Conservation (phyloP, 2,329 filamentous ascomycete species). For the Sporothrix globosa region DNA sequence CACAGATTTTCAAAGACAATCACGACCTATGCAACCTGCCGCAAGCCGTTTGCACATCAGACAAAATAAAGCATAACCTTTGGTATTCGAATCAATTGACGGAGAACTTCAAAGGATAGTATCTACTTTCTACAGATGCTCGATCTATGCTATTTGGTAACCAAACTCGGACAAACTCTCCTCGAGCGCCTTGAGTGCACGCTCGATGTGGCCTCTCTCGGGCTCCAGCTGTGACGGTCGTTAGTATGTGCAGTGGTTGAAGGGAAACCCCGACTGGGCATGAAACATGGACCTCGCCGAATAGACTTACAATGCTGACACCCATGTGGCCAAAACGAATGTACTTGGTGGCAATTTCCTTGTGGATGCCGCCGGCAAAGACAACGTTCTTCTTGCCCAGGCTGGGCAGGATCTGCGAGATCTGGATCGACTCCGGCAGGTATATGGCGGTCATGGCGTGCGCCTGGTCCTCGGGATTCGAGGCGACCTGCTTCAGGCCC, state of each 20-base stretch:
- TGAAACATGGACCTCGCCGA: not conserved
- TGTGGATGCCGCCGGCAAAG: conserved; percentile 94
- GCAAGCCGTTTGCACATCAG: conserved; percentile 1
- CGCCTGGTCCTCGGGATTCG: conserved; percentile 85
- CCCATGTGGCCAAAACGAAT: conserved; percentile 98
- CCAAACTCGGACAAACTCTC: conserved; percentile 75
- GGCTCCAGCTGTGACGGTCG: conserved; percentile 64
- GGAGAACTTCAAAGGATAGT: not conserved
- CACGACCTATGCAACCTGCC: not conserved
- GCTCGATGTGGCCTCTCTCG: conserved; percentile 77
- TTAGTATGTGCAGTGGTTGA: conserved; percentile 26
- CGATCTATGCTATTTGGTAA: conserved; percentile 53
- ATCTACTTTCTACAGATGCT: conserved; percentile 18
- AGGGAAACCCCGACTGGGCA: not conserved
- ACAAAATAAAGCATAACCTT: not conserved
- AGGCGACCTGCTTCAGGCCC: conserved; percentile 83
- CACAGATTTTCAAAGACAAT: not conserved
- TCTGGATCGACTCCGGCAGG: conserved; percentile 80
- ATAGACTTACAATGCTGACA: conserved; percentile 71
- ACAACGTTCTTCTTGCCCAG: conserved; percentile 85
- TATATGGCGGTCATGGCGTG: conserved; percentile 99
- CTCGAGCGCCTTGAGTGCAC: conserved; percentile 77
- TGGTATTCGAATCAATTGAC: not conserved
- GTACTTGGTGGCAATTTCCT: conserved; percentile 91
- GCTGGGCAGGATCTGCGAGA: conserved; percentile 81